Evolutionary conservation across 441 rosid genomes (phyloP).

Genomic region (Gossypium gossypioides): DNA sequence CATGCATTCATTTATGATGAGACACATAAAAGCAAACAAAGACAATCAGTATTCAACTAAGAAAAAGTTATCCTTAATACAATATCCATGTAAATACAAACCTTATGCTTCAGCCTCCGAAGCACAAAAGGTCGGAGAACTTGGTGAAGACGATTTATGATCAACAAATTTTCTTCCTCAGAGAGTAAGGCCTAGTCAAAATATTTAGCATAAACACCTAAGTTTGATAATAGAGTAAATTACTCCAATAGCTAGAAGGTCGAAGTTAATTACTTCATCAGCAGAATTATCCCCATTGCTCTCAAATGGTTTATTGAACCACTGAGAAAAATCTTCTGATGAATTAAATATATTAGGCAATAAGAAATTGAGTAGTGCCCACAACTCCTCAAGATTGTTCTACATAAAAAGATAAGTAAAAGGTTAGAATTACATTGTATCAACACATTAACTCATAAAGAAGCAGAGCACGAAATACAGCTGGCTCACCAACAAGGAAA

Average conservation of each 20-base stretch:
- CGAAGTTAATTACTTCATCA: constrained; percentile 54
- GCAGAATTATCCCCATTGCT: constrained; percentile 78
- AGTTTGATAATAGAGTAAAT: constrained; percentile 1
- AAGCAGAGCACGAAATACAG: constrained; percentile 1
- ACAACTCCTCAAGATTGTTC: constrained; percentile 26
- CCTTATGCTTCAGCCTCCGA: constrained; percentile 71
- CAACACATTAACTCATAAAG: neutral
- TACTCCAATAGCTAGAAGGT: constrained; percentile 13
- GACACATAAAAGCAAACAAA: neutral
- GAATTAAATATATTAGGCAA: constrained; percentile 91
- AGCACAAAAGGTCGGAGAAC: constrained; percentile 51
- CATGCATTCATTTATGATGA: neutral
- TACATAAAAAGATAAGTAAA: constrained; percentile 25
- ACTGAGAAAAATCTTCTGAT: constrained; percentile 91
- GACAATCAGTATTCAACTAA: neutral
- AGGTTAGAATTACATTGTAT: constrained; percentile 15
- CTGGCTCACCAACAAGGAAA: neutral
- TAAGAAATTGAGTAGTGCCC: constrained; percentile 91
- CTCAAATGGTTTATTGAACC: constrained; percentile 96
- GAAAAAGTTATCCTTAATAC: neutral
- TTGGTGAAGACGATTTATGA: constrained; percentile 92
- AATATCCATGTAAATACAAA: constrained; percentile 9
- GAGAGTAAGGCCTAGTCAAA: constrained; percentile 65
- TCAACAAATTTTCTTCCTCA: constrained; percentile 74
- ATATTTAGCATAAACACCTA: constrained; percentile 9